Base-by-base conservation (phyloP, 768 basidiomycete species). In the Stropharia rugosoannulata region DNA sequence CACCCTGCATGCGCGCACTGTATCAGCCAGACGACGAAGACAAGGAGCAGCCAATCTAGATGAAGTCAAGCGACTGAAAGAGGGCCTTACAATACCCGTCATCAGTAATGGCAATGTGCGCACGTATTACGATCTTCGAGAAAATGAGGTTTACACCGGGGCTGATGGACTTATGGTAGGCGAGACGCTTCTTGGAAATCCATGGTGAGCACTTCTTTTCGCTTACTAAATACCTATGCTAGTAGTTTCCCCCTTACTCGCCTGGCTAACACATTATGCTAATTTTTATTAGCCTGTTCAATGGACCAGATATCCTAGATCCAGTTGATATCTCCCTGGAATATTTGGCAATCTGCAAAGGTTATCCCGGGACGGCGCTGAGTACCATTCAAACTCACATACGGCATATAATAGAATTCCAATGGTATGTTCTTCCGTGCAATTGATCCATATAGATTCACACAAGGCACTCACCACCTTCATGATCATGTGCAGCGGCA, bases 91-190 rank as follows among this genome's bases (percentile, higher is more conserved):
- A 1, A 68, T 90, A 4, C 86, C 85, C 8, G 80, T 90, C 49
- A 70, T 92, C 46, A 89, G 86, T 69, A 93, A 93, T 63, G 90
- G 90, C 10, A 92, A 92, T 64, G 90, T 92, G 15, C 80, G 83
- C 32, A 70, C 67, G 15, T 84, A 79, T 70, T 69, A 70, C 27
- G 85, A 93, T 65, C 66, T 91, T 11, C 66, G 69, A 56, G 64
- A 65, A 22, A 90, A 91, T 64, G 65, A 78, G 49, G 64, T 68
- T 29, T 73, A 72, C 44, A 89, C 89, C 3, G 74, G 78, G 13
- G 87, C 88, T 42, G 84, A 89, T 61, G 90, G 90, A 8, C 66
- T 87, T 52, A 93, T 93, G 90, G 87, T 91, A 1, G 90, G 87
- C 8, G 90, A 92, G 65, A 80, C 82, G n/a, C 69, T 92, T 35